Percentiles rank a stretch among this genome's conserved stretches.
Conservation (phyloP, 176 grass and related monocot genomes). For the Carex scoparia region DNA sequence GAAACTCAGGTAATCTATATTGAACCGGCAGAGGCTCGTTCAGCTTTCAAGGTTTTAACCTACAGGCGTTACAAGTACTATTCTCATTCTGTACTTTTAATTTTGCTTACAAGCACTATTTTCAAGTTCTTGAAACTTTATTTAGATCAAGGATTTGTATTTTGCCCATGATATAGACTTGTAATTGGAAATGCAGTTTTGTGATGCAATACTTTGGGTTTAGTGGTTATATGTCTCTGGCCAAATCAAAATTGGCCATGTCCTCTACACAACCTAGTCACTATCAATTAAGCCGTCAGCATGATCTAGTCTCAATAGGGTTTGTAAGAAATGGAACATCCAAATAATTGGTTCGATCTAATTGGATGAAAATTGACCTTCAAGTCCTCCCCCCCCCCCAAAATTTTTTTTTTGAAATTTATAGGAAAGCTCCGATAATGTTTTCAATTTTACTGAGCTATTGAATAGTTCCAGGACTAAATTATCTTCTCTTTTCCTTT, state of each 20-base stretch:
- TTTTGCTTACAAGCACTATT: background rate
- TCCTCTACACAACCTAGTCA: too few relatives aligned
- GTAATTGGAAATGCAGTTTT: background rate
- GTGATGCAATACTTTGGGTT: background rate
- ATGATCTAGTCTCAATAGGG: background rate
- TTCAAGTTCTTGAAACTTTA: background rate
- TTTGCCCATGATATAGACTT: background rate
- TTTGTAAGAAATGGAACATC: constrained; percentile 5
- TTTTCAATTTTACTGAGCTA: background rate
- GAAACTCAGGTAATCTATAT: constrained; percentile 68
- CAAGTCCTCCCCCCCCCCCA: too few relatives aligned
- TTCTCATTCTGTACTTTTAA: constrained; percentile 19
- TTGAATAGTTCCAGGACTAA: background rate
- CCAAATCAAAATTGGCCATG: too few relatives aligned
- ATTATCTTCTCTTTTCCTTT: constrained; percentile 12
- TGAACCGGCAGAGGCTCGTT: constrained; percentile 70
- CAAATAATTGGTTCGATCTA: background rate
- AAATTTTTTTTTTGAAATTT: background rate
- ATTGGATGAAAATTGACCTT: background rate
- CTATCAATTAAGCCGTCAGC: background rate
- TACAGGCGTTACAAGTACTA: constrained; percentile 91
- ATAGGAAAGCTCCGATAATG: background rate
- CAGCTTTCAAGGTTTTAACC: constrained; percentile 69
- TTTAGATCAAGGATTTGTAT: background rate
- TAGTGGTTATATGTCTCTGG: background rate